Base-by-base conservation (phyloP, 2,329 filamentous ascomycete genomes). In the Aotearoamyces nothofagi region DNA sequence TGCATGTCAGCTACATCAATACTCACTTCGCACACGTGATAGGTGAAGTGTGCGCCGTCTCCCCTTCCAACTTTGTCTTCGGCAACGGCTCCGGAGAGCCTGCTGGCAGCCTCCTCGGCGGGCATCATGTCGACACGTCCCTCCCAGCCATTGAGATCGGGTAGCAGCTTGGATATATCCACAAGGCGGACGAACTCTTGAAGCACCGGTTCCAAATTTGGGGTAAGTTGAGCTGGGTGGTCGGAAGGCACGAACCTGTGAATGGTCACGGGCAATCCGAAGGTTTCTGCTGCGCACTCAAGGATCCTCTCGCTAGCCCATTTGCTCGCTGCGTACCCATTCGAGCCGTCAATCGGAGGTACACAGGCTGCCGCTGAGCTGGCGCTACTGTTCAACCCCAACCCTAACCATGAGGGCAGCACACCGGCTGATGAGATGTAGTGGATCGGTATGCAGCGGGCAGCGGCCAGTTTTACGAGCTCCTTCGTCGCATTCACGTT, bases 401-500 rank as follows among this genome's bases (percentile, higher is more conserved):
- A 17, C 36, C 30, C 10, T 9, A 17, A 20, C 9, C 31, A 32
- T 2, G 27, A 32, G 12, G 26, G 33, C 22, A 26, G 40, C 29
- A 47, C 45, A 3, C 36, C 41, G 19, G 19, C 19, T 7, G 19
- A 8, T 0, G 55, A 60, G 2, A 59, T 31, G 28, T 43, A 58
- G 35, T 59, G 55, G 13, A 60, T 13, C 1, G 54, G 48, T 1
- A 54, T 31, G 4, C 33, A 30, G 4, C 43, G 39, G 0, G 33
- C 46, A 0, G 52, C 23, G 4, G 36, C 45, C 4, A 62, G 34
- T 3, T 37, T 34, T 3, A 47, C 41, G 4, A 60, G 43, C 26
- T 50, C 41, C 24, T 44, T 42, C 1, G 53, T 57, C 0, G 56
- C 41, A 0, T 34, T 10, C 3, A 60, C 36, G 33, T 63, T 62